A percentile compares a stretch with the other conserved stretches of the same genome.
Evolutionary conservation across 1,284 basidiomycete species (phyloP).

Genomic region (Megacollybia platyphylla): DNA sequence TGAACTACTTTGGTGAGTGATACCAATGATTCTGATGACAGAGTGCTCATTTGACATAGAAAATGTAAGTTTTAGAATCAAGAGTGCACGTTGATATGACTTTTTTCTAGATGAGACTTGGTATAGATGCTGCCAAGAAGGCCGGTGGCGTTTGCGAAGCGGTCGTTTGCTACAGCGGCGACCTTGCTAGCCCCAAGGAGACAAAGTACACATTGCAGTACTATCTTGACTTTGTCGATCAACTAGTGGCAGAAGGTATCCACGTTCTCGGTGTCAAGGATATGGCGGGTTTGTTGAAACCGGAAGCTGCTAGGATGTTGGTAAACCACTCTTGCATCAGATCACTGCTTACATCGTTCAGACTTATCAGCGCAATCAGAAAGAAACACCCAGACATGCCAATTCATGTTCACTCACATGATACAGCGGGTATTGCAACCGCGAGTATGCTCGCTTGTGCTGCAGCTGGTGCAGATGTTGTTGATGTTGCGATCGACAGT

Average conservation of each 20-base stretch:
- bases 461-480: conserved; percentile 92
- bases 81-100: not conserved
- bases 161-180: conserved; percentile 98
- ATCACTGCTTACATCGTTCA: conserved; percentile 15
- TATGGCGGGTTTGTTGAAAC: conserved; percentile 98
- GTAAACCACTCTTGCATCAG: conserved; percentile 12
- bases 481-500: conserved; percentile 99
- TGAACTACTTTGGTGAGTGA: conserved; percentile 87
- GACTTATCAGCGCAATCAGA: conserved; percentile 88
- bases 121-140: conserved; percentile 99
- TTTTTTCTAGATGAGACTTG: conserved; percentile 68
- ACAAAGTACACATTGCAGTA: conserved; percentile 98
- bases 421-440: conserved; percentile 96
- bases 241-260: conserved; percentile 92
- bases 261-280: conserved; percentile 99
- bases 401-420: conserved; percentile 99
- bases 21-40: not conserved
- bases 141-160: conserved; percentile 97
- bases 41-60: conserved; percentile 24
- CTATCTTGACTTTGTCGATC: conserved; percentile 92
- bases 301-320: conserved; percentile 81
- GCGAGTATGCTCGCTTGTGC: conserved; percentile 96
- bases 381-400: conserved; percentile 95
- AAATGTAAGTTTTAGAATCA: conserved; percentile 32
- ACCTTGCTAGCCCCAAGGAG: conserved; percentile 91